A percentile compares a stretch with the other conserved stretches of the same genome.
These are phyloP conservation scores for Sporodiniella umbellata DNA, from an alignment of 371 early-diverging fungal genomes.

Conservation along the genomic window DNA sequence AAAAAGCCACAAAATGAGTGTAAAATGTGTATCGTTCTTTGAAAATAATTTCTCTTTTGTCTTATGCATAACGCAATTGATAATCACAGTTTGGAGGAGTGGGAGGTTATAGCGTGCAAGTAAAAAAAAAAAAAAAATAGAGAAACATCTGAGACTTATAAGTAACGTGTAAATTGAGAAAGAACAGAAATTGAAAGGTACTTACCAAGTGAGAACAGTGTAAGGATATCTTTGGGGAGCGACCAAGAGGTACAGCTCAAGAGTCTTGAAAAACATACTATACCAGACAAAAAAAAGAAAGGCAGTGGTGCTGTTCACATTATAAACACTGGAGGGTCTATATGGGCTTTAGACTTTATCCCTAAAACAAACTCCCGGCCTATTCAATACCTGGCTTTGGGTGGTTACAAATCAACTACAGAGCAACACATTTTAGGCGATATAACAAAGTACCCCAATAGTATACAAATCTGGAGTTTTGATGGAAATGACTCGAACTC, in stretches of 20 bases:
- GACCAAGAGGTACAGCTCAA: neutral
- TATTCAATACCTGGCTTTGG: slow-evolving; percentile 59
- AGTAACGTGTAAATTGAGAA: too few relatives aligned
- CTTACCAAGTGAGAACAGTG: slow-evolving; percentile 13
- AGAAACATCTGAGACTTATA: too few relatives aligned
- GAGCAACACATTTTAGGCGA: slow-evolving; percentile 43
- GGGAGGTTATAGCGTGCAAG: slow-evolving; percentile 4
- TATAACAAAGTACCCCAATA: slow-evolving; percentile 15
- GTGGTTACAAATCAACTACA: slow-evolving; percentile 47
- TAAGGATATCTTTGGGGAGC: neutral
- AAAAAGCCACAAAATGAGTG: slow-evolving; percentile 10
- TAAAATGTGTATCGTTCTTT: neutral
- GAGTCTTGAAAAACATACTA: slow-evolving; percentile 6
- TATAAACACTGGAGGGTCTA: slow-evolving; percentile 56
- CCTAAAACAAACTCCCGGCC: slow-evolving; percentile 28
- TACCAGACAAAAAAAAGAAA: slow-evolving; percentile 13
- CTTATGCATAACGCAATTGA: neutral
- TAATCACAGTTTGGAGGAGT: too few relatives aligned
- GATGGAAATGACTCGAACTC: slow-evolving; percentile 1
- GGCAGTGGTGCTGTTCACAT: slow-evolving; percentile 18
- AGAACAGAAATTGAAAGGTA: slow-evolving; percentile 12
- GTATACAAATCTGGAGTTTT: slow-evolving; percentile 59
- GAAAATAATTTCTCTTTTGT: neutral
- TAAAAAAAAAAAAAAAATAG: slow-evolving; percentile 9
- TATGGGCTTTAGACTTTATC: slow-evolving; percentile 67